Evolutionary conservation across 352 stramenopile species (phyloP), one percentile per base, ranked within the genome.

Genomic region (Lagenidium giganteum): DNA sequence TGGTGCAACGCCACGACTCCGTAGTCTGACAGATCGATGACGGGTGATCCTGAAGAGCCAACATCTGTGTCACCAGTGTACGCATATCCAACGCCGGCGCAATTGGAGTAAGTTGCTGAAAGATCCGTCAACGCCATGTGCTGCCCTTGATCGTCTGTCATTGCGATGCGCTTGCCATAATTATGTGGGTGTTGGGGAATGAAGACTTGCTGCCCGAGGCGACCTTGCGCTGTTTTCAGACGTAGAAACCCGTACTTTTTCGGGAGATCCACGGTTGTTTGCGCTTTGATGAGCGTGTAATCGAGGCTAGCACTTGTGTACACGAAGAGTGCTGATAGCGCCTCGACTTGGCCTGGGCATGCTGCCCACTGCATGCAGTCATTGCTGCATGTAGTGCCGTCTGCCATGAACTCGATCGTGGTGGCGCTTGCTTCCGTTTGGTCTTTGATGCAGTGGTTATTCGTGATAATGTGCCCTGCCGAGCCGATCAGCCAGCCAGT

Each of bases 1-100:
- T 84, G 75, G 47, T 88, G 70, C n/a, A 88, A 54, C 14, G 72
- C 76, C 27, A 86, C 54, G 13, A 88, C 76, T 13, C 67, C 67
- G 49, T 86, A 57, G 47, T 84, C 70, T 0, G 45, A 17, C 4
- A 54, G 60, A 13, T 67, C 70, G 8, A 88, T 42, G 3, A 88
- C 70, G 0, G 76, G 76, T 6, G 75, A 80, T 0, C 75, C 75
- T 0, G 75, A 87, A 3, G 75, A 85, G 1, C 75, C 75, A 8
- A 51, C 67, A 14, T 87, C 59, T 2, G 75, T 87, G 43, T 87
- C 75, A 8, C 61, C 70, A 27, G 70, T 84, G 57, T 87, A 87
- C 29, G 64, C 62, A 35, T 81, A 76, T 1, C 72, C 71, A 4
- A 40, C 40, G 5, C 35, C 23, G 22, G 53, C 39, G 22, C 75